Evolutionary conservation across 352 stramenopile genomes (phyloP).

Genomic region (Globisporangium spinosum): DNA sequence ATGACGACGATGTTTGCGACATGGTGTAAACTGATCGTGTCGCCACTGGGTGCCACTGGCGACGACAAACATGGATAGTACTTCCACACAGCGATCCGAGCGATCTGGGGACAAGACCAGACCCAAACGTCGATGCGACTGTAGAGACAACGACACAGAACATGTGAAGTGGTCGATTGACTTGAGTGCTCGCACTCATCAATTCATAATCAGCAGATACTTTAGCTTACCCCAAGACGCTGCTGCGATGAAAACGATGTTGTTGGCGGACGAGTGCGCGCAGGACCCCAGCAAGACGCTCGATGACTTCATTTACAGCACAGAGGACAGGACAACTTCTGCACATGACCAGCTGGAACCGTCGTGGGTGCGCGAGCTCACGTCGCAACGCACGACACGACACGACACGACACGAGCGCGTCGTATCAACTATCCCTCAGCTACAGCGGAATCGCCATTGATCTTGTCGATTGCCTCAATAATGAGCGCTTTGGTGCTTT

Average conservation of each 20-base stretch:
- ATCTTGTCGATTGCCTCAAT: neutral
- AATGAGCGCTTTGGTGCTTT: neutral
- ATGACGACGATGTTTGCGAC: neutral
- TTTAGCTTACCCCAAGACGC: no score
- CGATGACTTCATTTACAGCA: neutral
- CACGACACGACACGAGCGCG: neutral
- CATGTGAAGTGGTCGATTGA: neutral
- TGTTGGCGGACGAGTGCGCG: neutral
- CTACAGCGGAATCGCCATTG: neutral
- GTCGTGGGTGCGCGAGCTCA: neutral
- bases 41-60: neutral
- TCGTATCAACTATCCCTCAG: neutral
- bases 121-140: neutral
- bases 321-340: neutral
- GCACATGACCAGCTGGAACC: neutral
- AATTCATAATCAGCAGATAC: no score
- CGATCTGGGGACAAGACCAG: neutral
- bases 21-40: neutral
- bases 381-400: neutral
- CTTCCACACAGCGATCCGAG: neutral
- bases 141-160: neutral
- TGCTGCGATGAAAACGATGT: neutral
- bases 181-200: neutral
- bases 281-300: neutral
- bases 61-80: neutral